Evolutionary conservation across 1,284 basidiomycete species (phyloP).

Genomic region (Ceratobasidium sp.): DNA sequence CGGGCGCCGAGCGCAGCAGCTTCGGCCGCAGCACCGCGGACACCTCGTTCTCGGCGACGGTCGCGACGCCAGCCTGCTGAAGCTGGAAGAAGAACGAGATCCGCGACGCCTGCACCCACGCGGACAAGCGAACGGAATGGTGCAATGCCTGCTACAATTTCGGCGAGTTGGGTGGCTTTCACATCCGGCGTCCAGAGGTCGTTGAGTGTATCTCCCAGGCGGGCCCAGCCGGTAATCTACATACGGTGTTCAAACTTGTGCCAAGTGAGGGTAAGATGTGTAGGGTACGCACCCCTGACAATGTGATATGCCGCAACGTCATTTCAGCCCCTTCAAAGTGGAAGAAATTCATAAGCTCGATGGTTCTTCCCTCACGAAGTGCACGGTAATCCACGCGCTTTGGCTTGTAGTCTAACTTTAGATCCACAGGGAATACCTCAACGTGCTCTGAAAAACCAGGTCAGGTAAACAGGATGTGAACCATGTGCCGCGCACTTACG

Average conservation of each 20-base stretch:
- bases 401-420: slow-evolving; percentile 99
- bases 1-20: slow-evolving; percentile 95
- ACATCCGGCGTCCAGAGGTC: slow-evolving; percentile 99
- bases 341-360: slow-evolving; percentile 99
- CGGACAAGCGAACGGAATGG: slow-evolving; percentile 97
- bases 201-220: slow-evolving; percentile 90
- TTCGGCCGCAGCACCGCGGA: slow-evolving; percentile 93
- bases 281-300: slow-evolving; percentile 80
- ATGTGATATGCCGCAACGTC: slow-evolving; percentile 92
- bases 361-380: slow-evolving; percentile 90
- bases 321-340: slow-evolving; percentile 99
- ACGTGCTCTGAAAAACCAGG: slow-evolving; percentile 74
- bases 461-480: background rate
- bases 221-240: slow-evolving; percentile 90
- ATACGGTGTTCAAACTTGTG: background rate
- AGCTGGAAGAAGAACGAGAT: slow-evolving; percentile 94
- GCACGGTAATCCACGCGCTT: slow-evolving; percentile 95
- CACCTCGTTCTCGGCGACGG: slow-evolving; percentile 90
- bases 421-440: slow-evolving; percentile 88
- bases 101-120: slow-evolving; percentile 95
- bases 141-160: slow-evolving; percentile 96
- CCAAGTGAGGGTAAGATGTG: slow-evolving; percentile 4
- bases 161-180: slow-evolving; percentile 96
- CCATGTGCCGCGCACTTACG: slow-evolving; percentile 63
- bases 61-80: slow-evolving; percentile 95